Conservation (phyloP, 2,329 filamentous ascomycete genomes). For the Clarireedia homoeocarpa region DNA sequence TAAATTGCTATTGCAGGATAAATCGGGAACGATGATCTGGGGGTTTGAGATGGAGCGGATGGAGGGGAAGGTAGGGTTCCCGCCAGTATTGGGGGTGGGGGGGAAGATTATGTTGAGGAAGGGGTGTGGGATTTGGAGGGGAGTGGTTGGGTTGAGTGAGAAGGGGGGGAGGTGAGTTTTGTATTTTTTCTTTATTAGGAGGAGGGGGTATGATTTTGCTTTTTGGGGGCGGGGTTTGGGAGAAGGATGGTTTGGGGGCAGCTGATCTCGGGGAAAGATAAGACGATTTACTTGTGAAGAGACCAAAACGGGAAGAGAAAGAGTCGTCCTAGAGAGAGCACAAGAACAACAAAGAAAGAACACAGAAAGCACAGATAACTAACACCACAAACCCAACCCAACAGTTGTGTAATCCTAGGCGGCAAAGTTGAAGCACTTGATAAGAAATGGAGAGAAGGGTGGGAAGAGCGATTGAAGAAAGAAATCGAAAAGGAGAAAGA, state of each 20-base stretch:
- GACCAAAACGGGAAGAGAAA: too few species aligned
- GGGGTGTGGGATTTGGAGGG: slow-evolving; percentile 62
- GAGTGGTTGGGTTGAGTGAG: slow-evolving; percentile 64
- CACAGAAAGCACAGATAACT: too few species aligned
- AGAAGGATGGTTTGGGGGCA: too few species aligned
- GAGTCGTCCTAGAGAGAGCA: too few species aligned
- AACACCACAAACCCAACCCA: too few species aligned
- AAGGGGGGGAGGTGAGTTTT: slow-evolving; percentile 54
- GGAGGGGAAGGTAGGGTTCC: slow-evolving; percentile 50
- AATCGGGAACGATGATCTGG: slow-evolving; percentile 57
- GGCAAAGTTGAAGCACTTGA: slow-evolving; percentile 81
- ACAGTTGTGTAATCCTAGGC: slow-evolving; percentile 43
- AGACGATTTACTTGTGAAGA: too few species aligned
- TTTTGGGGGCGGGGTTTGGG: too few species aligned
- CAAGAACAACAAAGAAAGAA: too few species aligned
- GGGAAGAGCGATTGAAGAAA: slow-evolving; percentile 61
- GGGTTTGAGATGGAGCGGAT: slow-evolving; percentile 66
- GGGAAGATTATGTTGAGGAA: slow-evolving; percentile 69
- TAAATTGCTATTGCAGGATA: slow-evolving; percentile 77
- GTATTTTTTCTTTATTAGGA: slow-evolving; percentile 4
- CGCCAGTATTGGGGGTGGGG: slow-evolving; percentile 63
- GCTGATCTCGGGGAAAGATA: too few species aligned
- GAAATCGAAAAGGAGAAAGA: slow-evolving; percentile 35
- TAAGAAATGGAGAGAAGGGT: slow-evolving; percentile 63
- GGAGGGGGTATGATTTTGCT: too few species aligned